Conservation (phyloP, 306 rosid species). For the Vigna reflexopilosa region DNA sequence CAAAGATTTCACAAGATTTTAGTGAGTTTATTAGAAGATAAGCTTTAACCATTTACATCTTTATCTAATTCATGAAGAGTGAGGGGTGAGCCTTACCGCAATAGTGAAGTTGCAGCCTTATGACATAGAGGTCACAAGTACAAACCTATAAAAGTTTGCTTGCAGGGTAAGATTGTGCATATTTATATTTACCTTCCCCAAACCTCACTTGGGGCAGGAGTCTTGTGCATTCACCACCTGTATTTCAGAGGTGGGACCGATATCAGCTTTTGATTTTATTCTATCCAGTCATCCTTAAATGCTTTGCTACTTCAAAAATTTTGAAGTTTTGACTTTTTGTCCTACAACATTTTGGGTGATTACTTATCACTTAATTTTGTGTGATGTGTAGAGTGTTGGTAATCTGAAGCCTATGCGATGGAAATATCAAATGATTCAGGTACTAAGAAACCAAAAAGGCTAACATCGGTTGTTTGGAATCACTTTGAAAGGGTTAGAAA, state of each 20-base stretch:
- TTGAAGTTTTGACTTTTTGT: background rate
- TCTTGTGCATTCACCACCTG: background rate
- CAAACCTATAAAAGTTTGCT: constrained; percentile 9
- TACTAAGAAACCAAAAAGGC: constrained; percentile 84
- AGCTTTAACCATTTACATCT: background rate
- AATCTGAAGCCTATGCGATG: constrained; percentile 60
- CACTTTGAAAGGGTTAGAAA: constrained; percentile 95
- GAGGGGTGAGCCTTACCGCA: background rate
- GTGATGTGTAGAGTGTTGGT: constrained; percentile 49
- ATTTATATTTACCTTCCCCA: background rate
- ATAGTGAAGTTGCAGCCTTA: background rate
- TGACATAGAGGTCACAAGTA: background rate
- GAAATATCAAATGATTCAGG: constrained; percentile 74
- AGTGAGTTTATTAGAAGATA: constrained; percentile 8
- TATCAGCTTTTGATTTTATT: background rate
- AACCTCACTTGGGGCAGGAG: no score
- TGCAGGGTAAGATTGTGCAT: background rate
- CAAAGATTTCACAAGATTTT: background rate
- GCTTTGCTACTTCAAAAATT: constrained; percentile 7
- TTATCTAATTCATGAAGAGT: background rate
- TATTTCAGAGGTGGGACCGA: background rate
- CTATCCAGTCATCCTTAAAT: background rate
- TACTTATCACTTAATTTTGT: constrained; percentile 18
- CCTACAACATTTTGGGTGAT: background rate
- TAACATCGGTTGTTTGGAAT: constrained; percentile 98